Evolutionary conservation across 2,329 filamentous ascomycete genomes (phyloP).

Genomic region (Talaromyces sp.): DNA sequence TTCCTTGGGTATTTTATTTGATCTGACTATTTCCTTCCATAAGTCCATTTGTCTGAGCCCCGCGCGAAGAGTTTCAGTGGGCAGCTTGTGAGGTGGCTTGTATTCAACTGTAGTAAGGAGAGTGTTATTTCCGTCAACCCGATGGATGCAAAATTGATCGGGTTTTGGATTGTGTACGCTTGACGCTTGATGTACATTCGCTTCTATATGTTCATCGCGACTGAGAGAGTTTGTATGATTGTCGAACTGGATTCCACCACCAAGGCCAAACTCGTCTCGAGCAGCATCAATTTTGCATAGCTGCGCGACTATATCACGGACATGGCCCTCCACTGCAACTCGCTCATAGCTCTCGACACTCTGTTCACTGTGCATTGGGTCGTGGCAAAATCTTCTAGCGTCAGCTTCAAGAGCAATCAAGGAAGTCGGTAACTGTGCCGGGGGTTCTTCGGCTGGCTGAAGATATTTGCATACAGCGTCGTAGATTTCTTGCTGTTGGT

Average conservation of each 20-base stretch:
- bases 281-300: conserved; percentile 26
- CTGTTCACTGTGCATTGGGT: conserved; percentile 23
- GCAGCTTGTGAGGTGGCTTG: conserved; percentile 27
- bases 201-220: too few species aligned
- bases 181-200: too few species aligned
- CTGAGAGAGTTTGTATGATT: too few species aligned
- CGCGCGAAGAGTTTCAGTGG: conserved; percentile 12
- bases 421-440: conserved; percentile 16
- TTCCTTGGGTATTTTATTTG: conserved; percentile 14
- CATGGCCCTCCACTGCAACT: conserved; percentile 25
- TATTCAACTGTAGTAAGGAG: conserved; percentile 13
- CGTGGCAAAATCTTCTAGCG: conserved; percentile 12
- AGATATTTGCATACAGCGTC: conserved; percentile 24
- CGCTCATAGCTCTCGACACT: conserved; percentile 24
- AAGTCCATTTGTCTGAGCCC: conserved; percentile 24
- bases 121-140: too few species aligned
- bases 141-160: too few species aligned
- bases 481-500: conserved; percentile 23
- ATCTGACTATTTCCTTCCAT: conserved; percentile 20
- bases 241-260: conserved; percentile 23
- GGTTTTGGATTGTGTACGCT: too few species aligned
- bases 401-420: conserved; percentile 18
- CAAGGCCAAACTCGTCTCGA: conserved; percentile 21
- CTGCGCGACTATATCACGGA: conserved; percentile 24
- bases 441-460: conserved; percentile 3